Conservation (phyloP, 2,329 filamentous ascomycete species). For the Mariannaea sp. region DNA sequence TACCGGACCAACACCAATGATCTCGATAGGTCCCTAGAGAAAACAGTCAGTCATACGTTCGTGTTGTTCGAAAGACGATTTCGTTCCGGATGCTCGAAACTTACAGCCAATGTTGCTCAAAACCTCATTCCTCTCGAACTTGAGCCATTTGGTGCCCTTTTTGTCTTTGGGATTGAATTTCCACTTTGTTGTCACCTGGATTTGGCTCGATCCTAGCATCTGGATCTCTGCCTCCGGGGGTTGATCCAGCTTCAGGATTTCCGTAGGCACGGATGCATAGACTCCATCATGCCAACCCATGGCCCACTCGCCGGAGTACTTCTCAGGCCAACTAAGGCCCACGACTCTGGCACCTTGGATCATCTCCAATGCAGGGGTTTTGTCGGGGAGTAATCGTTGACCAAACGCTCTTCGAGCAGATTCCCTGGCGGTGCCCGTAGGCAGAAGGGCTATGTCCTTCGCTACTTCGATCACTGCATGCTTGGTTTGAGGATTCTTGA, state of each 20-base stretch:
- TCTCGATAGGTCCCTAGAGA: constrained; percentile 49
- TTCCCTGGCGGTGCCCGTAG: constrained; percentile 52
- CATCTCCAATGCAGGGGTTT: constrained; percentile 52
- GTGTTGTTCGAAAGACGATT: not conserved
- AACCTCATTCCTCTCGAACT: constrained; percentile 68
- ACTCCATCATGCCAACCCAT: constrained; percentile 61
- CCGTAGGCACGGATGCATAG: constrained; percentile 55
- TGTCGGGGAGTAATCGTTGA: constrained; percentile 51
- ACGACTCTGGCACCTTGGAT: constrained; percentile 55
- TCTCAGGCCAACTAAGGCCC: constrained; percentile 56
- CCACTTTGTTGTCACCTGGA: constrained; percentile 57
- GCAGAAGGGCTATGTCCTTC: constrained; percentile 48
- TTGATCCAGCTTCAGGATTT: constrained; percentile 53
- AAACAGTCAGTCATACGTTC: constrained; percentile 17
- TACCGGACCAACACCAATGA: constrained; percentile 63
- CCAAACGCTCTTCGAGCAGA: constrained; percentile 55
- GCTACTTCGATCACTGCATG: constrained; percentile 50
- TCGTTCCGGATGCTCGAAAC: constrained; percentile 31
- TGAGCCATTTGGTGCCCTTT: constrained; percentile 54
- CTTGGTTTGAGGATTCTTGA: constrained; percentile 46
- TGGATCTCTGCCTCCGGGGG: constrained; percentile 53
- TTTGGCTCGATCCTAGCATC: constrained; percentile 51
- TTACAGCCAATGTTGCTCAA: constrained; percentile 67
- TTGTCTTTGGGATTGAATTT: constrained; percentile 55
- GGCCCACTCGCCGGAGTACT: constrained; percentile 61